These are phyloP conservation scores for Asterophora parasitica DNA, from an alignment of 768 basidiomycete genomes.

Conservation along the genomic window DNA sequence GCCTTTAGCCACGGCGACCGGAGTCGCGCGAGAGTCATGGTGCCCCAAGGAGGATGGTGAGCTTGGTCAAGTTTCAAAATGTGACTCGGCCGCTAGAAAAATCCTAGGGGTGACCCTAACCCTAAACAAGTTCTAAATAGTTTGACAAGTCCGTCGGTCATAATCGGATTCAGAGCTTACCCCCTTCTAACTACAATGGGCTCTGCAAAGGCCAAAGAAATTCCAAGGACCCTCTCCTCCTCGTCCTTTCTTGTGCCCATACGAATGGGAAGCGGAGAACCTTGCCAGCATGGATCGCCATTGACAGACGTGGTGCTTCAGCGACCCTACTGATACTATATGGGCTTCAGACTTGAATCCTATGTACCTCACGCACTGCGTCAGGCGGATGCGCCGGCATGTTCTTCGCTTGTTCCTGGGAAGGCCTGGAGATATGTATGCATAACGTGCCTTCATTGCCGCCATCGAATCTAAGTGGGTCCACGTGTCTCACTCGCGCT, in stretches of 20 bases:
- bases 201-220: constrained; percentile 3
- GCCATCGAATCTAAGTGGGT: not conserved
- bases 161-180: constrained; percentile 10
- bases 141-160: constrained; percentile 5
- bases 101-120: constrained; percentile 8
- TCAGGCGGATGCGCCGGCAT: not conserved
- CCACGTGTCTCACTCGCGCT: not conserved
- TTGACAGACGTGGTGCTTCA: not conserved
- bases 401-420: not conserved
- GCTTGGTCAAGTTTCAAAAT: constrained; percentile 3
- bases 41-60: constrained; percentile 13
- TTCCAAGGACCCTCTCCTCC: not conserved
- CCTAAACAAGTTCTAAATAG: constrained; percentile 9
- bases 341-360: not conserved
- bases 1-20: constrained; percentile 32
- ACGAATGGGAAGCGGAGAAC: not conserved
- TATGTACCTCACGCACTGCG: not conserved
- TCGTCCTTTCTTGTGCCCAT: not conserved
- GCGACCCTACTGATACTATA: not conserved
- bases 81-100: constrained; percentile 14
- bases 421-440: not conserved
- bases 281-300: not conserved
- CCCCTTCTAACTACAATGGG: not conserved
- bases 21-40: constrained; percentile 41
- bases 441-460: not conserved